Conservation (phyloP, 768 basidiomycete species). For the Chalciporus pseudorubinellus region DNA sequence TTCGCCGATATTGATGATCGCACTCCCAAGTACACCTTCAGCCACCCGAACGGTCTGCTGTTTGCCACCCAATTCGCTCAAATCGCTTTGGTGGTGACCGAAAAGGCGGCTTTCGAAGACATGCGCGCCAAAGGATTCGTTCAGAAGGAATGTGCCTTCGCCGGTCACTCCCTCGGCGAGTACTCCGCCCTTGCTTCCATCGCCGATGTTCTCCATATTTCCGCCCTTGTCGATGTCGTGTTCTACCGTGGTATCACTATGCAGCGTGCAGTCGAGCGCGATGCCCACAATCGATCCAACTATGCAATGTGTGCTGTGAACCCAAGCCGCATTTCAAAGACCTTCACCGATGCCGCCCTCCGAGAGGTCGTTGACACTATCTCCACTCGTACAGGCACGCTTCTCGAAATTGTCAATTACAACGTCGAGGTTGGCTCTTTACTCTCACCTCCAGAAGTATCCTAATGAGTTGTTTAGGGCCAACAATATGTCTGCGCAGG, state of each 20-base stretch:
- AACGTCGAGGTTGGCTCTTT: conserved; percentile 71
- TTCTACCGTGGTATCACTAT: conserved; percentile 99
- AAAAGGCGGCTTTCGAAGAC: conserved; percentile 98
- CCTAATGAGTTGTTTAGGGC: conserved; percentile 51
- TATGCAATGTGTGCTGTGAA: conserved; percentile 99
- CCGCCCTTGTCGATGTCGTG: conserved; percentile 94
- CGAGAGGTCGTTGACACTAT: conserved; percentile 96
- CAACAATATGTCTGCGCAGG: conserved; percentile 99
- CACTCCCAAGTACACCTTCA: conserved; percentile 97
- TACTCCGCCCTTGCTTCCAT: conserved; percentile 98
- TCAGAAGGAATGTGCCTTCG: conserved; percentile 89
- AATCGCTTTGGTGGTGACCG: conserved; percentile 96
- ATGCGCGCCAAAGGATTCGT: conserved; percentile 96
- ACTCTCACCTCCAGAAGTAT: not conserved
- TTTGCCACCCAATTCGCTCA: conserved; percentile 99
- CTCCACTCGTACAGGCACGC: conserved; percentile 65
- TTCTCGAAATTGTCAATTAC: conserved; percentile 98
- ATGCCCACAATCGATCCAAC: conserved; percentile 87
- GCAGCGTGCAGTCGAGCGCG: conserved; percentile 98
- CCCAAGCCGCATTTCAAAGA: conserved; percentile 89
- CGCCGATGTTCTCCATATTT: conserved; percentile 93
- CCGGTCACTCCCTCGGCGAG: conserved; percentile 97
- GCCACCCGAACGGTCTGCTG: conserved; percentile 89
- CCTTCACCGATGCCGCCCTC: conserved; percentile 94
- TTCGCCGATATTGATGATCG: conserved; percentile 95